Base-by-base conservation (phyloP, 352 stramenopile species). In the Albugo laibachii region DNA sequence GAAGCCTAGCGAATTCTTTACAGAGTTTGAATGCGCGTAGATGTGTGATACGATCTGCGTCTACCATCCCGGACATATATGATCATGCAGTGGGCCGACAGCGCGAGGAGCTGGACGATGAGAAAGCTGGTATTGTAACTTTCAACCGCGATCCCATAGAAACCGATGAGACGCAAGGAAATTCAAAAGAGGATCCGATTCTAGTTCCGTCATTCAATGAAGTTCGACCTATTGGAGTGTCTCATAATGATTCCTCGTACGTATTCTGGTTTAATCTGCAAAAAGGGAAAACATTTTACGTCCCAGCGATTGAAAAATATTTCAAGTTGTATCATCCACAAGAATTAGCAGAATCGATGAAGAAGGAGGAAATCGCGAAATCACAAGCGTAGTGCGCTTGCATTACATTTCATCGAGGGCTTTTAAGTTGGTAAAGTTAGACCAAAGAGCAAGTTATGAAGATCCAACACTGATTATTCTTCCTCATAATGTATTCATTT, bases 301-400 rank as follows among this genome's bases (percentile, higher is more conserved):
- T 91, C 52, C 78, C 78, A 46, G 57, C 66, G 57, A 82, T 87
- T 55, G 73, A 84, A 58, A 91, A 91, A 75, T 91, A 91, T 65
- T 91, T 91, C 67, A 62, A 82, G 78, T 65, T 91, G 27, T 85
- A 88, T 71, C 87, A 91, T 69, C 73, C 75, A n/a, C 68, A 80
- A 58, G 72, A 84, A 53, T 66, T 87, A 39, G 69, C 75, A 42
- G 54, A 80, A 66, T 65, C 83, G 41, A 63, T 87, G 54, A 80
- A 87, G 68, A 72, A 87, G 46, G 72, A 83, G 56, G 71, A 87
- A 59, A 66, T 69, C 59, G 84, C 84, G 69, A 65, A 83, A 58
- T 55, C 82, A 50, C 75, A 83, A 66, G 43, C 20, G 15, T 48
- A 43, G 38, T 19, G 24, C 8, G 3, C 24, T 31, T 31, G 24